Percentiles rank a stretch among this genome's conserved stretches.
Evolutionary conservation across 2,329 filamentous ascomycete species (phyloP).

Genomic region (Sarocladium brachiariae): DNA sequence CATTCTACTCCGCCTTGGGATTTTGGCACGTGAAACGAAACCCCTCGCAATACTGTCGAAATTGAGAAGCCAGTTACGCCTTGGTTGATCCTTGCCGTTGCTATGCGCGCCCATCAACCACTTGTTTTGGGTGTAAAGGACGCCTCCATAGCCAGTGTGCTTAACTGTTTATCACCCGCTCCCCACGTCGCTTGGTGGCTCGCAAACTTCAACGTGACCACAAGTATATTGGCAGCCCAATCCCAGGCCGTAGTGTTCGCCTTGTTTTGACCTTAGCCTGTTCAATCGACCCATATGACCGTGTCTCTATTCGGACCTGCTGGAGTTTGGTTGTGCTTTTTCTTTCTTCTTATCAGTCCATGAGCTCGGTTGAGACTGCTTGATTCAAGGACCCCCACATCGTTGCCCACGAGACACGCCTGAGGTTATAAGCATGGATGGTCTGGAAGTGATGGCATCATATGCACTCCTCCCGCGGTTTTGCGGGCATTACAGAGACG

Average conservation of each 20-base stretch:
- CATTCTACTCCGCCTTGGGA: background rate
- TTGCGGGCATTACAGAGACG: background rate
- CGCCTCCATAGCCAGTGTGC: too few relatives aligned
- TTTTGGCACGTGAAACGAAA: background rate
- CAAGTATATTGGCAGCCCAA: background rate
- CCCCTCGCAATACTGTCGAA: background rate
- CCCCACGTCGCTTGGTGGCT: background rate
- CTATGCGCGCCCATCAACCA: too few relatives aligned
- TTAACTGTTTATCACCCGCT: background rate
- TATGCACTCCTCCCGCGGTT: background rate
- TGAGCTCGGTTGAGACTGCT: background rate
- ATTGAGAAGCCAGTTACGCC: background rate
- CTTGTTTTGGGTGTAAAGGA: too few relatives aligned
- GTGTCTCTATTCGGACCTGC: background rate
- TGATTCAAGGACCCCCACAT: background rate
- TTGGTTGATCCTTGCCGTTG: too few relatives aligned
- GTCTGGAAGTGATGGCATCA: background rate
- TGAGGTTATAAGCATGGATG: too few relatives aligned
- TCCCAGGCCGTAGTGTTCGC: background rate
- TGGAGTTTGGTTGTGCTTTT: too few relatives aligned
- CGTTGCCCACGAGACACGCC: too few relatives aligned
- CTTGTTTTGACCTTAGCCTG: constrained; percentile 3
- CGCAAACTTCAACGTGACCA: background rate
- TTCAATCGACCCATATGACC: background rate
- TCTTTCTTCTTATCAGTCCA: background rate